Conservation (phyloP, 1,284 basidiomycete species). For the Microbotryum violaceum region DNA sequence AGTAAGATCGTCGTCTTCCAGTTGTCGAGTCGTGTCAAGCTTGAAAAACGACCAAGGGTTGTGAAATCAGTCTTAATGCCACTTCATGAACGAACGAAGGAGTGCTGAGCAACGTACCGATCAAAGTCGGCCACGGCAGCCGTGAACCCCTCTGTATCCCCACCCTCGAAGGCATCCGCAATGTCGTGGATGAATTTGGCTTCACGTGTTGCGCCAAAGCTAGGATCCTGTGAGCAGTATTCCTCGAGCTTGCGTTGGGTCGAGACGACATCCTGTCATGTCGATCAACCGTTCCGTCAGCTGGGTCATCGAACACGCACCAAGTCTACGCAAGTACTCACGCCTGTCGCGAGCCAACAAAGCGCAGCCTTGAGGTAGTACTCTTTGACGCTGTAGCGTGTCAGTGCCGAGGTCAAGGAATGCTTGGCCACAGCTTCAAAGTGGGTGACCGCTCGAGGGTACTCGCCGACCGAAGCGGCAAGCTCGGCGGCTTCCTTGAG, state of each 20-base stretch:
- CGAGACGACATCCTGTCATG: constrained; percentile 67
- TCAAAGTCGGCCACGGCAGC: constrained; percentile 39
- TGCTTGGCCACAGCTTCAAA: constrained; percentile 66
- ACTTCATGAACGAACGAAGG: neutral
- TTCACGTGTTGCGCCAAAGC: constrained; percentile 79
- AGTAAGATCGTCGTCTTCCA: constrained; percentile 88
- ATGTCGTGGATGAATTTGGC: constrained; percentile 73
- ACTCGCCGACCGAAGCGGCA: constrained; percentile 81
- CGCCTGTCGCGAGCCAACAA: constrained; percentile 82
- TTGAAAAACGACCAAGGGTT: constrained; percentile 28
- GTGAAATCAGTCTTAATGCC: neutral
- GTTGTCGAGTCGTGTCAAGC: constrained; percentile 80
- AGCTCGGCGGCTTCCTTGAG: constrained; percentile 95
- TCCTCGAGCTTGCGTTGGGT: constrained; percentile 67
- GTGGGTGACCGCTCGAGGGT: constrained; percentile 68
- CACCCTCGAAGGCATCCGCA: constrained; percentile 68
- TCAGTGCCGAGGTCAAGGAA: constrained; percentile 72
- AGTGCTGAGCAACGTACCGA: constrained; percentile 15
- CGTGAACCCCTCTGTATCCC: constrained; percentile 70
- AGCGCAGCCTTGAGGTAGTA: constrained; percentile 85
- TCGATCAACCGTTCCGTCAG: too few relatives aligned
- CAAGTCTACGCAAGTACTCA: constrained; percentile 44
- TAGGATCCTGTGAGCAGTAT: constrained; percentile 67
- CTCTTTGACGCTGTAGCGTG: constrained; percentile 98
- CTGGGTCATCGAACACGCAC: neutral